A percentile compares a stretch with the other conserved stretches of the same genome.
Conservation (phyloP, 257 asterid species). For the Buddleja alternifolia region DNA sequence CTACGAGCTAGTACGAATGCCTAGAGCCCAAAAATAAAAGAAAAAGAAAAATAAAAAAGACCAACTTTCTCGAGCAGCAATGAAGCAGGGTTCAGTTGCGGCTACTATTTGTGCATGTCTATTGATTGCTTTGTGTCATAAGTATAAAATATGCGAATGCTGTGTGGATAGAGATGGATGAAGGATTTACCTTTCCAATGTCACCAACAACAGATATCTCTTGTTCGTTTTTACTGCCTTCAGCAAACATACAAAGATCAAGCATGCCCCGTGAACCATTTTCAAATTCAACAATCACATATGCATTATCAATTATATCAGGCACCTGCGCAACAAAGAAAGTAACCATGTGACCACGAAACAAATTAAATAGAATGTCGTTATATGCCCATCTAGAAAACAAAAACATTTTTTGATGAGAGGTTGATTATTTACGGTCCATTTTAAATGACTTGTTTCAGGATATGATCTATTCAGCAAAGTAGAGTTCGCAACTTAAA, state of each 20-base stretch:
- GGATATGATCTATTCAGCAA: not conserved
- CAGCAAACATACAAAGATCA: constrained; percentile 97
- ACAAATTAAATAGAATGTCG: not conserved
- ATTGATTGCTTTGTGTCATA: not conserved
- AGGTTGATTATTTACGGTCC: constrained; percentile 1
- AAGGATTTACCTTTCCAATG: constrained; percentile 71
- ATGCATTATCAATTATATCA: constrained; percentile 93
- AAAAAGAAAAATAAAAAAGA: not conserved
- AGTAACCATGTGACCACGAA: not conserved
- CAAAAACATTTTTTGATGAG: not conserved
- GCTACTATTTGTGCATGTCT: not conserved
- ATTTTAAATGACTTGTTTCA: not conserved
- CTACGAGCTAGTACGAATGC: not conserved
- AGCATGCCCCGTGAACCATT: constrained; percentile 89
- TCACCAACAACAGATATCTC: constrained; percentile 94
- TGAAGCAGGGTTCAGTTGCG: not conserved
- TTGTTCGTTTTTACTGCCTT: constrained; percentile 95
- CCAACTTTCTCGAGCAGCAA: not conserved
- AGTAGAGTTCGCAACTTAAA: not conserved
- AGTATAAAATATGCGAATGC: not conserved
- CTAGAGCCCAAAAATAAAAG: no score
- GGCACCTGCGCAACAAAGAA: constrained; percentile 64
- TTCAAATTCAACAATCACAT: constrained; percentile 85
- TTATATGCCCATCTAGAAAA: not conserved
- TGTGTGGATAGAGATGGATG: constrained; percentile 1